phyloP scores from a whole-genome alignment of 306 rosid genomes.

The Clitoria ternatea region DNA sequence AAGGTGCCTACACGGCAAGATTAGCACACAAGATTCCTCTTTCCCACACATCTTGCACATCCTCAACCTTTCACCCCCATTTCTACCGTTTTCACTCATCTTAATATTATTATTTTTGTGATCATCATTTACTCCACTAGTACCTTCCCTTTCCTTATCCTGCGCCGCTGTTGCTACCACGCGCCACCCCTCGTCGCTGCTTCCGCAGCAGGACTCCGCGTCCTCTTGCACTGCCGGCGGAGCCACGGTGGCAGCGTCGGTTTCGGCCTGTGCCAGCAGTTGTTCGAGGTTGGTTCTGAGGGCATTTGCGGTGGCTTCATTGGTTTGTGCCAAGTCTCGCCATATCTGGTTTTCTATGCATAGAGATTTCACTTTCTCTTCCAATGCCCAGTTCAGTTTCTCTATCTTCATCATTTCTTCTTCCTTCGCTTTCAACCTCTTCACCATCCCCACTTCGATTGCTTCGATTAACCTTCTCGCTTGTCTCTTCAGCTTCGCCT shows the following conservation, averaged over 20 bases:
- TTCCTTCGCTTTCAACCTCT: slow-evolving; percentile 50
- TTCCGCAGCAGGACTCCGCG: slow-evolving; percentile 62
- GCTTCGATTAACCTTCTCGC: slow-evolving; percentile 47
- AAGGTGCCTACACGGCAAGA: slow-evolving; percentile 85
- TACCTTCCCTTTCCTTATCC: slow-evolving; percentile 12
- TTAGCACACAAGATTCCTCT: slow-evolving; percentile 69
- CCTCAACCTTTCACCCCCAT: slow-evolving; percentile 6
- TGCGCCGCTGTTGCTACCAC: neutral
- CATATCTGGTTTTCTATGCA: slow-evolving; percentile 71
- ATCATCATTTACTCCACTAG: neutral
- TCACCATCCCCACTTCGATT: slow-evolving; percentile 48
- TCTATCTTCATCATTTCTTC: slow-evolving; percentile 62
- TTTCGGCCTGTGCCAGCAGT: slow-evolving; percentile 34
- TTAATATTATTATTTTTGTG: neutral
- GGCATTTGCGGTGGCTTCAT: slow-evolving; percentile 73
- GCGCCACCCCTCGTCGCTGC: slow-evolving; percentile 40
- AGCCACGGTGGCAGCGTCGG: neutral
- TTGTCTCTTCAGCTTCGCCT: slow-evolving; percentile 60
- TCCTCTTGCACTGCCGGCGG: slow-evolving; percentile 23
- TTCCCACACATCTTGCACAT: slow-evolving; percentile 72
- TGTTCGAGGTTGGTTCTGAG: slow-evolving; percentile 66
- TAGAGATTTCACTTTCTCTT: slow-evolving; percentile 51
- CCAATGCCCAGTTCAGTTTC: slow-evolving; percentile 57
- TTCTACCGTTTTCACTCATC: neutral
- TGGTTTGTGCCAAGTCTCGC: slow-evolving; percentile 77